Evolutionary conservation across 2,329 filamentous ascomycete species (phyloP).

Genomic region (Stachybotrys elegans): DNA sequence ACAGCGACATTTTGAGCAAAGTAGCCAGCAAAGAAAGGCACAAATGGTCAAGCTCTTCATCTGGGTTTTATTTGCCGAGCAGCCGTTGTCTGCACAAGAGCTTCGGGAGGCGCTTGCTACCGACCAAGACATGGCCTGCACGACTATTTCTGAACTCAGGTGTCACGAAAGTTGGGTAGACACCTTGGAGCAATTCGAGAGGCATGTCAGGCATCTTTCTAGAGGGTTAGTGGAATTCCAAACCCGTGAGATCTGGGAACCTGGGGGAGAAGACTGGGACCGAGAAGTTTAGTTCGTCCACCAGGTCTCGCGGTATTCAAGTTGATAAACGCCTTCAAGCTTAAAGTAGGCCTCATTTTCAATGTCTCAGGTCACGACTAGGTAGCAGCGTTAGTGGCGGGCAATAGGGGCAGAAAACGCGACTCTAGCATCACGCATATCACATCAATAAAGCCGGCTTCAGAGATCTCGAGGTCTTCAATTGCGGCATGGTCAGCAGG

Average conservation of each 20-base stretch:
- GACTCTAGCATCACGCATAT: background rate
- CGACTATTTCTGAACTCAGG: background rate
- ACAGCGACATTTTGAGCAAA: background rate
- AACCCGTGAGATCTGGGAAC: slow-evolving; percentile 3
- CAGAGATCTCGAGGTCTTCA: background rate
- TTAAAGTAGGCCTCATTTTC: background rate
- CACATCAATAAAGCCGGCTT: background rate
- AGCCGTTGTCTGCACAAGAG: slow-evolving; percentile 4
- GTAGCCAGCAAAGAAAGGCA: background rate
- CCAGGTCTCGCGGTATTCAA: background rate
- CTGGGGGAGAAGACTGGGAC: slow-evolving; percentile 1
- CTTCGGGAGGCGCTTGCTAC: slow-evolving; percentile 4
- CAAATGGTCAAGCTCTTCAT: slow-evolving; percentile 3
- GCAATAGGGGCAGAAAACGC: background rate
- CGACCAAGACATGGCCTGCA: slow-evolving; percentile 1
- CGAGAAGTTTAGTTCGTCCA: slow-evolving; percentile 4
- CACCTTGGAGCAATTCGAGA: slow-evolving; percentile 1
- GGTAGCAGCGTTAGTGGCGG: background rate
- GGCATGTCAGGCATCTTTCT: slow-evolving; percentile 2
- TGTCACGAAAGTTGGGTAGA: background rate
- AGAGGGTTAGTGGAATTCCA: slow-evolving; percentile 4
- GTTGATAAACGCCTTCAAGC: background rate
- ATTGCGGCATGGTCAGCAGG: background rate
- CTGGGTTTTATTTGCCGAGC: slow-evolving; percentile 4
- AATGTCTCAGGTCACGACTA: background rate